Evolutionary conservation across 306 rosid genomes (phyloP).

Genomic region (Sicyos baderoa): DNA sequence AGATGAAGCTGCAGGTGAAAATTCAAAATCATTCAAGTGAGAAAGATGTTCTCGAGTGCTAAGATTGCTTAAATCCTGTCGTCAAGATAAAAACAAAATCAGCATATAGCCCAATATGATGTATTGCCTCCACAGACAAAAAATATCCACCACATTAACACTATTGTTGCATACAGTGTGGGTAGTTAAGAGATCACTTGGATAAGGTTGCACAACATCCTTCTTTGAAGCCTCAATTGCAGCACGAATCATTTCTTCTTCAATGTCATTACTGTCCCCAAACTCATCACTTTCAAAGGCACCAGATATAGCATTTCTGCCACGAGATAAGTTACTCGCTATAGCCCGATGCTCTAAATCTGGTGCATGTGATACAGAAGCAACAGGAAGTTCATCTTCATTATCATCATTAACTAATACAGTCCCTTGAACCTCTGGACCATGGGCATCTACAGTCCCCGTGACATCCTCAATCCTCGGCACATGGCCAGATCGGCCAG

Average conservation of each 20-base stretch:
- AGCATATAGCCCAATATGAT: constrained; percentile 22
- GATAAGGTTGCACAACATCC: constrained; percentile 51
- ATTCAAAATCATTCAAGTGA: constrained; percentile 55
- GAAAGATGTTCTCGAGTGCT: constrained; percentile 45
- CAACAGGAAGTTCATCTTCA: constrained; percentile 39
- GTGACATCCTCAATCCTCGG: constrained; percentile 55
- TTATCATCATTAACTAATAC: constrained; percentile 35
- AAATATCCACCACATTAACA: constrained; percentile 10
- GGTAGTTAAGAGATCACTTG: constrained; percentile 31
- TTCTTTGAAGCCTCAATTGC: constrained; percentile 84
- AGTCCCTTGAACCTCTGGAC: constrained; percentile 45
- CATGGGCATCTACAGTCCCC: constrained; percentile 37
- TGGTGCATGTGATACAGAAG: constrained; percentile 25
- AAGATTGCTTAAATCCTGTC: constrained; percentile 45
- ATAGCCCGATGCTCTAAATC: constrained; percentile 24
- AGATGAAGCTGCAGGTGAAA: constrained; percentile 80
- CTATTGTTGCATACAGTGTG: constrained; percentile 38
- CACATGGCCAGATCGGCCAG: constrained; percentile 41
- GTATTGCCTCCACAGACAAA: background rate
- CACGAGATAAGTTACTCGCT: constrained; percentile 32
- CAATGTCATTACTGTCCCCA: constrained; percentile 65
- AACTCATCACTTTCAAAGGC: constrained; percentile 47
- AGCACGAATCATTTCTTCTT: constrained; percentile 93
- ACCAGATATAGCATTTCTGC: constrained; percentile 31
- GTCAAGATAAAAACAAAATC: constrained; percentile 27